phyloP scores from a whole-genome alignment of 2,329 filamentous ascomycete genomes.

The Samsoniella hepiali region DNA sequence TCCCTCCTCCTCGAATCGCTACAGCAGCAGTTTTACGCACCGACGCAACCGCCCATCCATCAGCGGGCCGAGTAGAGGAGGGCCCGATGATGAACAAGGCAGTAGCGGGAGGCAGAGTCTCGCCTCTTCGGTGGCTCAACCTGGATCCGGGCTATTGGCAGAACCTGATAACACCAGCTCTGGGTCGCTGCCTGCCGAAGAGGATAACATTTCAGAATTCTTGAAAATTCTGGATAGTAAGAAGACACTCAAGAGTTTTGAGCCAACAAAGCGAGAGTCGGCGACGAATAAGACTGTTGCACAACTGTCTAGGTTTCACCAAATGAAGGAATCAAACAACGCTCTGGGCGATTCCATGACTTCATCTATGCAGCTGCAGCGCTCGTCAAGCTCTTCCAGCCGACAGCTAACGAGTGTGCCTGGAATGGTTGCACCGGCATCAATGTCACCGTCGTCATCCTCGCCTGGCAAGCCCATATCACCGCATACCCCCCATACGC shows the following conservation, averaged over 20 bases:
- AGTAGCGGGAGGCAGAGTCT: slow-evolving; percentile 80
- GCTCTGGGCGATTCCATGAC: slow-evolving; percentile 90
- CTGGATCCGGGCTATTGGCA: slow-evolving; percentile 75
- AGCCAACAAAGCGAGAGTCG: slow-evolving; percentile 64
- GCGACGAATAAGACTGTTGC: slow-evolving; percentile 73
- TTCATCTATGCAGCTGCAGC: slow-evolving; percentile 79
- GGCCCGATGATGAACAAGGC: slow-evolving; percentile 64
- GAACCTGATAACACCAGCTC: slow-evolving; percentile 65
- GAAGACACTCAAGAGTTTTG: slow-evolving; percentile 81
- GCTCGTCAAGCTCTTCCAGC: slow-evolving; percentile 72
- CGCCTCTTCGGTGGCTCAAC: slow-evolving; percentile 65
- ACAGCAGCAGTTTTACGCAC: slow-evolving; percentile 92
- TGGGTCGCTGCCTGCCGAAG: slow-evolving; percentile 69
- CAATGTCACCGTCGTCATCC: slow-evolving; percentile 80
- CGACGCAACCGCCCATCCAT: slow-evolving; percentile 75
- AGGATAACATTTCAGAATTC: slow-evolving; percentile 92
- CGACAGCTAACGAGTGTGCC: slow-evolving; percentile 58
- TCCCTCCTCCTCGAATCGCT: slow-evolving; percentile 73
- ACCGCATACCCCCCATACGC: slow-evolving; percentile 87
- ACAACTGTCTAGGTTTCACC: slow-evolving; percentile 79
- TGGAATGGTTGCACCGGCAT: slow-evolving; percentile 68
- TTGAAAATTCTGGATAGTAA: slow-evolving; percentile 83
- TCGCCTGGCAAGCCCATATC: slow-evolving; percentile 89
- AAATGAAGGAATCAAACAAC: slow-evolving; percentile 85
- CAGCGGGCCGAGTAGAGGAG: slow-evolving; percentile 63